Percentiles rank a stretch among this genome's conserved stretches.
phyloP scores from a whole-genome alignment of 768 basidiomycete species.

The Amanita rimosa region DNA sequence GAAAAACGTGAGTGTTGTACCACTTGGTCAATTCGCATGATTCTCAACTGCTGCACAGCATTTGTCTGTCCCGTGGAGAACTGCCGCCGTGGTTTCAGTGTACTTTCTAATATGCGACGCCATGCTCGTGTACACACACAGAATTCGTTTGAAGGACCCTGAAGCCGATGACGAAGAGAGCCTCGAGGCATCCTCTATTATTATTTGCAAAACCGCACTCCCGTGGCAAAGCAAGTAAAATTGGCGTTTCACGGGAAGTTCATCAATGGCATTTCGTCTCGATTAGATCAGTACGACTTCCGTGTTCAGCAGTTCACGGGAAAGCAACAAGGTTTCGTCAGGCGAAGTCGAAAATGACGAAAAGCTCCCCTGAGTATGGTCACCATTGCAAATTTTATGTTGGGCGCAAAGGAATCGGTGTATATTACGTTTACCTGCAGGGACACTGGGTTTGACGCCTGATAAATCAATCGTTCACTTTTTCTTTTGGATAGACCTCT shows the following conservation, averaged over 20 bases:
- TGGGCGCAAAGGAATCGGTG: neutral
- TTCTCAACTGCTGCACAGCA: conserved; percentile 28
- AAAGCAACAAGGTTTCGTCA: conserved; percentile 27
- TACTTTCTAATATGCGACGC: conserved; percentile 82
- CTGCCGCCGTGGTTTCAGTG: conserved; percentile 76
- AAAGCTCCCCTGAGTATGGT: conserved; percentile 16
- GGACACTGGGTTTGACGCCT: neutral
- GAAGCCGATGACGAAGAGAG: conserved; percentile 35
- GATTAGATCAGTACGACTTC: conserved; percentile 29
- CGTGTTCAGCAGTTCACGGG: conserved; percentile 28
- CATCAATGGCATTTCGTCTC: conserved; percentile 16
- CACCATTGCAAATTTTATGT: conserved; percentile 12
- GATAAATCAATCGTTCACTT: neutral
- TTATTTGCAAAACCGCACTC: neutral
- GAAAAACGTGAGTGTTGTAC: conserved; percentile 57
- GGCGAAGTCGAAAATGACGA: conserved; percentile 19
- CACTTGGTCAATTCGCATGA: conserved; percentile 8
- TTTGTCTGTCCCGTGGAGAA: conserved; percentile 65
- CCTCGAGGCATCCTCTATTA: conserved; percentile 15
- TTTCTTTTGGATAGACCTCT: neutral
- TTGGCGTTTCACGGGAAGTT: conserved; percentile 4
- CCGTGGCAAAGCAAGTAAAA: neutral
- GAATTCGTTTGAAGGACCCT: conserved; percentile 15
- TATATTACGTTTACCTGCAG: neutral
- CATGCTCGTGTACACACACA: conserved; percentile 64